A percentile compares a stretch with the other conserved stretches of the same genome.
These are phyloP conservation scores for Paramecium octaurelia DNA, from an alignment of 73 alveolate species.

Conservation along the genomic window DNA sequence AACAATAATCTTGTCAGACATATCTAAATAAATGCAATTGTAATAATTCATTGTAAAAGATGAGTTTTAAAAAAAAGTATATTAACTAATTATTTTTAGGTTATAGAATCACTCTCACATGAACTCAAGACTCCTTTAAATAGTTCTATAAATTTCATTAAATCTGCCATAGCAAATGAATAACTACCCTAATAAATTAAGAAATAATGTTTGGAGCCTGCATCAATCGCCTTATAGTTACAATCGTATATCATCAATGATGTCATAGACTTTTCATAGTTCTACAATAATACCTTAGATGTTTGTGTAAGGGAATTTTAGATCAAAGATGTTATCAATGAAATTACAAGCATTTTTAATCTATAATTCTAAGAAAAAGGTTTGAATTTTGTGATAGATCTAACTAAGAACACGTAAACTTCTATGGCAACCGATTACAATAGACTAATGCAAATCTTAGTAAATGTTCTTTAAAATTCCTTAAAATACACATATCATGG, in stretches of 20 bases:
- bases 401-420: not conserved
- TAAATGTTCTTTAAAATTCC: not conserved
- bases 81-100: too few species aligned
- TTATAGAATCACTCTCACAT: constrained; percentile 9
- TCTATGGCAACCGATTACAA: not conserved
- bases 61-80: not conserved
- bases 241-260: not conserved
- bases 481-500: constrained; percentile 1
- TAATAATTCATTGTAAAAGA: not conserved
- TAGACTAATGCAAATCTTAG: not conserved
- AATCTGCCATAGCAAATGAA: not conserved
- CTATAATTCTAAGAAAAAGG: not conserved
- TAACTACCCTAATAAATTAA: not conserved
- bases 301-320: not conserved
- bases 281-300: not conserved
- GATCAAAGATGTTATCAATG: not conserved
- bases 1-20: not conserved
- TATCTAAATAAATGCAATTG: not conserved
- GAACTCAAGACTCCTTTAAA: constrained; percentile 10
- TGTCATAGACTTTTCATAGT: not conserved
- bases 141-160: not conserved
- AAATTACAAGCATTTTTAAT: not conserved
- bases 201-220: not conserved
- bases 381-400: not conserved
- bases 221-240: not conserved